A percentile compares a stretch with the other conserved stretches of the same genome.
These are phyloP conservation scores for Populus deltoides DNA, from an alignment of 345 rosid genomes.

Conservation along the genomic window DNA sequence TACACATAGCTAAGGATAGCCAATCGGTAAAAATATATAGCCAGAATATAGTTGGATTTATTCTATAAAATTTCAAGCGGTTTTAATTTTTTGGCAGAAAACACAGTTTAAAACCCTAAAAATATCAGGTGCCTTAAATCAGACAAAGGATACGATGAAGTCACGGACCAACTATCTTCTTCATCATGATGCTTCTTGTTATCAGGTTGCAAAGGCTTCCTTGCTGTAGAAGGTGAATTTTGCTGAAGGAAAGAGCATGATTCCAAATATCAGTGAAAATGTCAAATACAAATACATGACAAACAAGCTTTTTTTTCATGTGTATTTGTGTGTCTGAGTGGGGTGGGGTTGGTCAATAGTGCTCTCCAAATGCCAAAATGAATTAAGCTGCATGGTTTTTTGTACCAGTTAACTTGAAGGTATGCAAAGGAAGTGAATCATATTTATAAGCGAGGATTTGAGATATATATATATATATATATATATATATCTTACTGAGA, in stretches of 20 bases:
- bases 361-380: background rate
- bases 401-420: background rate
- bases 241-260: constrained; percentile 39
- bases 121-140: background rate
- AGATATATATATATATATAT: background rate
- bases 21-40: background rate
- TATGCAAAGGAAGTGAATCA: background rate
- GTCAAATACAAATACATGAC: background rate
- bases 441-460: background rate
- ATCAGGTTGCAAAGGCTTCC: constrained; percentile 53
- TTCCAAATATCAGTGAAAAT: constrained; percentile 9
- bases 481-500: background rate
- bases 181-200: constrained; percentile 67
- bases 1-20: constrained; percentile 62
- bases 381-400: background rate
- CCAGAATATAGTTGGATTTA: background rate
- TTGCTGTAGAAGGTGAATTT: constrained; percentile 45
- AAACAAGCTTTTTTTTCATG: background rate
- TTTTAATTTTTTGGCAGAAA: background rate
- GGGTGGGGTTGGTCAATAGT: background rate
- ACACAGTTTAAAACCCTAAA: background rate
- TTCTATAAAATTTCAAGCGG: background rate
- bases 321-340: background rate
- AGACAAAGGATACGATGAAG: constrained; percentile 85
- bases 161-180: constrained; percentile 71